Evolutionary conservation across 805 yeast genomes (phyloP).

Genomic region (Candida boidinii): DNA sequence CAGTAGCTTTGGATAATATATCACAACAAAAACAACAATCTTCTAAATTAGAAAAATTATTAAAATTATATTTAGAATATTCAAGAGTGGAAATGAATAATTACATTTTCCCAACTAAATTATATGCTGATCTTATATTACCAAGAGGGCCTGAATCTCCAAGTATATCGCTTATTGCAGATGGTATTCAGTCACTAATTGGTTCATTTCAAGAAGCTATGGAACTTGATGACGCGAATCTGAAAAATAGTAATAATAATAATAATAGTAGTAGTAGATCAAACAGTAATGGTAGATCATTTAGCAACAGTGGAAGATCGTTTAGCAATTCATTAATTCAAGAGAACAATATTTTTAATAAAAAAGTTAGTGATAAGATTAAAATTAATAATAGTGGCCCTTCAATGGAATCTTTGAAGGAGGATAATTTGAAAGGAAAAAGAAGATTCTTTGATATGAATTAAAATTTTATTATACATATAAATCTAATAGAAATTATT

Average conservation of each 20-base stretch:
- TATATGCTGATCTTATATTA: conserved; percentile 64
- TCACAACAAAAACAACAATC: conserved; percentile 4
- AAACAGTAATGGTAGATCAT: conserved; percentile 6
- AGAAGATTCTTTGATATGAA: too few species aligned
- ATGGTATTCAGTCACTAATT: conserved; percentile 44
- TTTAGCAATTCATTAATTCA: conserved; percentile 1
- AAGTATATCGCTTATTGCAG: conserved; percentile 53
- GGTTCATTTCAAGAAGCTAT: conserved; percentile 7
- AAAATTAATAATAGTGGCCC: too few species aligned
- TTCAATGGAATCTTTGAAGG: too few species aligned
- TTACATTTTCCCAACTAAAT: conserved; percentile 60
- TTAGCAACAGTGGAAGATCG: not conserved
- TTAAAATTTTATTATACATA: too few species aligned
- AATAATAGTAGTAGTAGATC: conserved; percentile 2
- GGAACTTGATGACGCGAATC: not conserved
- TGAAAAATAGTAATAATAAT: not conserved
- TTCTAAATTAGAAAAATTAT: conserved; percentile 23
- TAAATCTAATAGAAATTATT: too few species aligned
- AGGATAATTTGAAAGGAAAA: too few species aligned
- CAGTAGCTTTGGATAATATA: conserved; percentile 5
- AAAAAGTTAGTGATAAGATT: too few species aligned
- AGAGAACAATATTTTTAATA: too few species aligned
- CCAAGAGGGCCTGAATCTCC: conserved; percentile 59
- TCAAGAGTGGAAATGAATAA: conserved; percentile 62
- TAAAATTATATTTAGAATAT: conserved; percentile 40